These are phyloP conservation scores for Penicillium mononematosum DNA, from an alignment of 495 filamentous ascomycete species.

Conservation along the genomic window DNA sequence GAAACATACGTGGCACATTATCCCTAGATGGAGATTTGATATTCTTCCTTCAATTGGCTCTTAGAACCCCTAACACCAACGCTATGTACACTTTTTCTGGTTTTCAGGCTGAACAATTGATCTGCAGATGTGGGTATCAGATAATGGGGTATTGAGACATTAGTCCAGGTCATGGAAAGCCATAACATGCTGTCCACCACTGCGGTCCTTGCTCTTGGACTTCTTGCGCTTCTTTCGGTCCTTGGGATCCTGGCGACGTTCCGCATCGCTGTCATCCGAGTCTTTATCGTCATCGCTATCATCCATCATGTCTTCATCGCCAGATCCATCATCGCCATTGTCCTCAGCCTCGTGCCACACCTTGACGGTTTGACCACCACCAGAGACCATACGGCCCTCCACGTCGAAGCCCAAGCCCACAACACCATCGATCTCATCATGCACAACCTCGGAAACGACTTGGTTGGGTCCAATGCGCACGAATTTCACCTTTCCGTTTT, in stretches of 20 bases:
- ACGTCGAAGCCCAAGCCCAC: conserved; percentile 78
- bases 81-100: conserved; percentile 14
- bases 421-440: conserved; percentile 83
- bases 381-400: conserved; percentile 79
- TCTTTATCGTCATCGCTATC: conserved; percentile 49
- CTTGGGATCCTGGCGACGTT: conserved; percentile 33
- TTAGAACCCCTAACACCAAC: conserved; percentile 7
- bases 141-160: conserved; percentile 21
- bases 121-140: conserved; percentile 30
- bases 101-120: conserved; percentile 4
- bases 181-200: conserved; percentile 57
- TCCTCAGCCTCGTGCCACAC: conserved; percentile 69
- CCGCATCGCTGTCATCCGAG: conserved; percentile 45
- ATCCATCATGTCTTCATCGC: conserved; percentile 36
- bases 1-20: not conserved
- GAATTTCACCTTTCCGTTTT: conserved; percentile 63
- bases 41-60: conserved; percentile 2
- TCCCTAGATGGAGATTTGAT: not conserved
- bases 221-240: conserved; percentile 60
- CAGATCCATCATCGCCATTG: conserved; percentile 33
- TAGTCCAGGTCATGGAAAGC: conserved; percentile 66
- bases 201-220: conserved; percentile 53
- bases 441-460: conserved; percentile 59
- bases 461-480: conserved; percentile 58
- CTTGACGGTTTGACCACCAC: conserved; percentile 78